phyloP scores from a whole-genome alignment of 2,329 filamentous ascomycete species.

The Aspergillus pseudonomiae region DNA sequence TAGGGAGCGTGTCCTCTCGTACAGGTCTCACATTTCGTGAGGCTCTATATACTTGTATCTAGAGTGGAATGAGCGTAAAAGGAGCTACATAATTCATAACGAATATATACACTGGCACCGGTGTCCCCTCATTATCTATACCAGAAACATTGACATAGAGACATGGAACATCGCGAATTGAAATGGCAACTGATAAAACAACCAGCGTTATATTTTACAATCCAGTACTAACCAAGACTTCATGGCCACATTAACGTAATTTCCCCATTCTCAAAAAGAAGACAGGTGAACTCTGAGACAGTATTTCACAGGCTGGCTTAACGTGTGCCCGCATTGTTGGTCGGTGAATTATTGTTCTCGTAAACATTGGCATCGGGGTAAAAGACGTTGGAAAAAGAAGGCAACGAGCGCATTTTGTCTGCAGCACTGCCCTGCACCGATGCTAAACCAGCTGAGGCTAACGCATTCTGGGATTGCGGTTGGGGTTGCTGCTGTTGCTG shows the following conservation, averaged over 20 bases:
- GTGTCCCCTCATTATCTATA: not conserved
- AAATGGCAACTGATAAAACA: not conserved
- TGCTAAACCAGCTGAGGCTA: conserved; percentile 26
- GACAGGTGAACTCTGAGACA: not conserved
- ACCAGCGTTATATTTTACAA: not conserved
- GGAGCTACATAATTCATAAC: not conserved
- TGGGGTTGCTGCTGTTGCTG: conserved; percentile 29
- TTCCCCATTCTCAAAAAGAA: not conserved
- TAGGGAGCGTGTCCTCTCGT: not conserved
- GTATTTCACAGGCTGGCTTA: not conserved
- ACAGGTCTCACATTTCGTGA: not conserved
- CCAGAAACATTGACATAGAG: not conserved
- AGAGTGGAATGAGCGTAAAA: not conserved
- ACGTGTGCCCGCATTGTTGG: not conserved
- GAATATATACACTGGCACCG: not conserved
- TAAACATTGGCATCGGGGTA: conserved; percentile 16
- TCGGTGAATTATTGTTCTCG: conserved; percentile 13
- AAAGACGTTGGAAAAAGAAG: conserved; percentile 21
- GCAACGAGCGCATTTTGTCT: conserved; percentile 20
- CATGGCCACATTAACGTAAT: not conserved
- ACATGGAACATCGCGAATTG: not conserved
- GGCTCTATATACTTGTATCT: not conserved
- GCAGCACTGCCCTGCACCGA: conserved; percentile 19
- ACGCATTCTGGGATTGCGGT: conserved; percentile 23
- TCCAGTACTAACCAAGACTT: not conserved